phyloP scores from a whole-genome alignment of 352 stramenopile genomes.

The Globisporangium recalcitrans region DNA sequence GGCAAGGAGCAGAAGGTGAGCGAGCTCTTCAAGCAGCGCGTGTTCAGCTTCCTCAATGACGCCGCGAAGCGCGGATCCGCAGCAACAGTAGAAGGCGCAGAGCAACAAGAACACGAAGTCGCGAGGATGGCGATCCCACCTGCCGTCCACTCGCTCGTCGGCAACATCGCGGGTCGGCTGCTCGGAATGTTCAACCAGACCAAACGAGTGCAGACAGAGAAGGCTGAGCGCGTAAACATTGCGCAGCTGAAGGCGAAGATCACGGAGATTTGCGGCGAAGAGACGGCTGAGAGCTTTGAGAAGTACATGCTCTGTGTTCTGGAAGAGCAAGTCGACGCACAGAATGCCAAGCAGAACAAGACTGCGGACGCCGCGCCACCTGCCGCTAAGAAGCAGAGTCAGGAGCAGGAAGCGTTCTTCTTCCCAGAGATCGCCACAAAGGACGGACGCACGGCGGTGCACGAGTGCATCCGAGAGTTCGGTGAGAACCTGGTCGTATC shows the following conservation, averaged over 20 bases:
- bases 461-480: conserved; percentile 78
- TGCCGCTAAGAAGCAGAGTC: background rate
- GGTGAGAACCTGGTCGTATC: conserved; percentile 67
- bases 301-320: conserved; percentile 42
- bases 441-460: conserved; percentile 75
- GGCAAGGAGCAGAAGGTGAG: conserved; percentile 59
- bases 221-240: conserved; percentile 37
- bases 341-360: conserved; percentile 15
- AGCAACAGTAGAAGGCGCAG: conserved; percentile 1
- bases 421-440: conserved; percentile 81
- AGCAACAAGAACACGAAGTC: conserved; percentile 14
- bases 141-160: conserved; percentile 46
- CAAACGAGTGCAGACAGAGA: conserved; percentile 35
- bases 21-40: conserved; percentile 74
- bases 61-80: conserved; percentile 20
- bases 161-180: conserved; percentile 46
- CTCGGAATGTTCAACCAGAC: conserved; percentile 63
- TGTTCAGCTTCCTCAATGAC: conserved; percentile 56
- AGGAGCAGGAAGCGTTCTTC: conserved; percentile 34
- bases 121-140: conserved; percentile 27
- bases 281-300: conserved; percentile 33
- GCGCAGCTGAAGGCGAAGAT: conserved; percentile 39
- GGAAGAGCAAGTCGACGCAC: conserved; percentile 19
- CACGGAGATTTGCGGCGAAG: conserved; percentile 35
- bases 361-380: background rate